Conservation (phyloP, 441 rosid species). For the Gossypium davidsonii region DNA sequence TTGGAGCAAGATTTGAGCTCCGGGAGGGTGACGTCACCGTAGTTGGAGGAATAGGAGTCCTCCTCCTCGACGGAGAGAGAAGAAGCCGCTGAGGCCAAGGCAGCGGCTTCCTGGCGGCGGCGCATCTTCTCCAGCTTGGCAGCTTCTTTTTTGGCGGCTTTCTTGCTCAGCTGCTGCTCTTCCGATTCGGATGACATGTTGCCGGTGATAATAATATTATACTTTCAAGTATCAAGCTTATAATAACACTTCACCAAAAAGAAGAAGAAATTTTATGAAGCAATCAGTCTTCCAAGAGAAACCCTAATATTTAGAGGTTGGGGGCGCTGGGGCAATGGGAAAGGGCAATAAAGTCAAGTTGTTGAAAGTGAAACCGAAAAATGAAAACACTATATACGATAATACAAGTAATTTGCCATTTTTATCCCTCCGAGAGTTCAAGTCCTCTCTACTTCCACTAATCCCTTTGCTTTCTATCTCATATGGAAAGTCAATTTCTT, state of each 20-base stretch:
- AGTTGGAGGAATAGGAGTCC: slow-evolving; percentile 45
- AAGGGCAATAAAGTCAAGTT: too few species aligned
- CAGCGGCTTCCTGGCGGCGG: slow-evolving; percentile 51
- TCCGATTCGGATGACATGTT: slow-evolving; percentile 19
- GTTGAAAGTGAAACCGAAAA: too few species aligned
- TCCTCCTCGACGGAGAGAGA: slow-evolving; percentile 39
- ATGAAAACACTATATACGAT: background rate
- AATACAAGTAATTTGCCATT: background rate
- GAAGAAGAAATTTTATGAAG: too few species aligned
- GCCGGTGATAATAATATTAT: background rate
- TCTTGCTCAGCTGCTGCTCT: slow-evolving; percentile 42
- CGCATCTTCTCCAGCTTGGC: slow-evolving; percentile 75
- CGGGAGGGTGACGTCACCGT: slow-evolving; percentile 52
- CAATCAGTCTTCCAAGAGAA: too few species aligned
- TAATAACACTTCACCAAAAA: background rate
- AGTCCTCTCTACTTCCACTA: background rate
- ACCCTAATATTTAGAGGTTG: too few species aligned
- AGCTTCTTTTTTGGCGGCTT: slow-evolving; percentile 83
- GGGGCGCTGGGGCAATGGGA: too few species aligned
- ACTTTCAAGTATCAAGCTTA: background rate
- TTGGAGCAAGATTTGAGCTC: slow-evolving; percentile 54
- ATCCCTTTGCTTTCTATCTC: background rate
- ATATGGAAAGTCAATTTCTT: background rate
- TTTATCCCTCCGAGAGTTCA: background rate
- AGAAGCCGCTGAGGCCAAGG: slow-evolving; percentile 28